These are phyloP conservation scores for Daldinia concentrica DNA, from an alignment of 495 filamentous ascomycete genomes.

Conservation along the genomic window DNA sequence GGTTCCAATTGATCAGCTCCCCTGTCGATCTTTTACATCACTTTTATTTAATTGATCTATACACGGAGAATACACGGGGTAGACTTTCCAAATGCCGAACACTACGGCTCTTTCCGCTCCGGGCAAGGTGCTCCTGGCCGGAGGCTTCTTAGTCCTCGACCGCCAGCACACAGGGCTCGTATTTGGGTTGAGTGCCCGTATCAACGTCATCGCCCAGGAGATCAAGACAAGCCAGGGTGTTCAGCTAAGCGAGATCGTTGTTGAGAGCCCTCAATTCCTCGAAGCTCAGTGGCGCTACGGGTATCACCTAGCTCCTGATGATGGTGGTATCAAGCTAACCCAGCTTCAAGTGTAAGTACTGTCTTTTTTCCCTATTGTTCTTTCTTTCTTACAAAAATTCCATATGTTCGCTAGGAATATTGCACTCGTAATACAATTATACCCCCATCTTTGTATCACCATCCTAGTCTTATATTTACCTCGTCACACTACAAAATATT, in stretches of 20 bases:
- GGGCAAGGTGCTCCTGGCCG: constrained; percentile 93
- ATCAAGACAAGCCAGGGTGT: constrained; percentile 65
- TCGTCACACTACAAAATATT: constrained; percentile 6
- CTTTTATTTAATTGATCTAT: not conserved
- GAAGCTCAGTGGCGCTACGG: constrained; percentile 88
- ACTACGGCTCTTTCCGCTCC: constrained; percentile 81
- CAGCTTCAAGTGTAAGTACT: constrained; percentile 78
- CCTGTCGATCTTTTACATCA: constrained; percentile 38
- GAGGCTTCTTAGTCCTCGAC: constrained; percentile 95
- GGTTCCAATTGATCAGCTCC: not conserved
- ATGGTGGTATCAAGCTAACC: constrained; percentile 79
- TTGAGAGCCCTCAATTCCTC: constrained; percentile 89
- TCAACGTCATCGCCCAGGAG: constrained; percentile 82
- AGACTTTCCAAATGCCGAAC: constrained; percentile 39
- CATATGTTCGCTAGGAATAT: not conserved
- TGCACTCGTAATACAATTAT: not conserved
- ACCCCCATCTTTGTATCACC: not conserved
- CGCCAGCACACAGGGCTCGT: constrained; percentile 87
- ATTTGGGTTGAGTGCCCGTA: constrained; percentile 92
- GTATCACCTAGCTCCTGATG: constrained; percentile 69
- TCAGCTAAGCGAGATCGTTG: constrained; percentile 73
- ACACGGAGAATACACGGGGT: constrained; percentile 27
- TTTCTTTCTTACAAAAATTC: not conserved
- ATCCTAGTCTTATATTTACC: constrained; percentile 15
- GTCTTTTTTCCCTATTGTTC: constrained; percentile 25